Conservation (phyloP, 2,329 filamentous ascomycete genomes). For the Cercospora zeina region DNA sequence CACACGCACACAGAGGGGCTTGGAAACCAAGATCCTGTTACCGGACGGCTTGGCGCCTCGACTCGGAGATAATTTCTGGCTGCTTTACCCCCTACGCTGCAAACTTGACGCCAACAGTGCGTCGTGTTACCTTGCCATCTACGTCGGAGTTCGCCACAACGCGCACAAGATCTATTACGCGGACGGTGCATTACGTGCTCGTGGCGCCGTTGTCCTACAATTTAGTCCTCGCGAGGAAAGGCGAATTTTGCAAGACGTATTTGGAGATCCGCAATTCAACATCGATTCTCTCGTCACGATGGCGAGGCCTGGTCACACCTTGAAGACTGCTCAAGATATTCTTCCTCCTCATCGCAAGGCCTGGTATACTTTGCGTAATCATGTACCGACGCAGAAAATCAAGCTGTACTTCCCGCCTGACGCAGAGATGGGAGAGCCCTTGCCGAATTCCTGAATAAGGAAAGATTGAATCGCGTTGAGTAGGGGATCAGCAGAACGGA, state of each 20-base stretch:
- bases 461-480: neutral
- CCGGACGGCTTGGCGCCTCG: neutral
- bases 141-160: neutral
- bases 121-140: neutral
- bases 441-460: neutral
- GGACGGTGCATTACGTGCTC: neutral
- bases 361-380: neutral
- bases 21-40: neutral
- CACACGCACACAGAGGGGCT: neutral
- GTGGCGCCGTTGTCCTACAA: neutral
- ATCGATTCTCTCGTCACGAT: neutral
- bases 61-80: neutral
- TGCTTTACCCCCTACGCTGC: constrained; percentile 1
- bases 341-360: neutral
- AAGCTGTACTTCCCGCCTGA: neutral
- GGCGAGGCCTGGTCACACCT: neutral
- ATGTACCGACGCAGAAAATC: neutral
- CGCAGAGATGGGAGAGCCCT: neutral
- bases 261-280: neutral
- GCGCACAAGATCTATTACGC: neutral
- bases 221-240: neutral
- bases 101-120: neutral
- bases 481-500: no score
- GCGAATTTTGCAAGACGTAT: neutral
- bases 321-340: neutral